These are phyloP conservation scores for Xerocomus cyaneibrunnescens DNA, from an alignment of 1,284 basidiomycete genomes.

Conservation along the genomic window DNA sequence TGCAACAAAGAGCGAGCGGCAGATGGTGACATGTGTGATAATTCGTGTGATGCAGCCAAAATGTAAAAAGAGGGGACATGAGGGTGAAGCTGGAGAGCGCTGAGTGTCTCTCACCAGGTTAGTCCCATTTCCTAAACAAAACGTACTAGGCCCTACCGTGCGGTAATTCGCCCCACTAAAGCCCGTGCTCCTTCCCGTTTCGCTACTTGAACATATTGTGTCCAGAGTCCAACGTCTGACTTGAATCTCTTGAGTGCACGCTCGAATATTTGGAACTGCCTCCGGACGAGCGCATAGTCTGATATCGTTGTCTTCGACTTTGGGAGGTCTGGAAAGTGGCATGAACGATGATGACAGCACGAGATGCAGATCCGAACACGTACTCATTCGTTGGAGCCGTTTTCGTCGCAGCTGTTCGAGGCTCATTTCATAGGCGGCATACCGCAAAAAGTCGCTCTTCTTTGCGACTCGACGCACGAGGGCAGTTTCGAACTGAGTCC, in stretches of 20 bases:
- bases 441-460: slow-evolving; percentile 88
- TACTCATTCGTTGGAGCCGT: slow-evolving; percentile 71
- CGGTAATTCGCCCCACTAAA: slow-evolving; percentile 76
- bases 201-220: slow-evolving; percentile 85
- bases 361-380: slow-evolving; percentile 31
- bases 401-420: slow-evolving; percentile 81
- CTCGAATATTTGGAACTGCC: slow-evolving; percentile 90
- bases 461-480: slow-evolving; percentile 82
- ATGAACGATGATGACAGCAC: slow-evolving; percentile 1
- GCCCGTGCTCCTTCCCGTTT: slow-evolving; percentile 79
- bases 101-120: slow-evolving; percentile 30
- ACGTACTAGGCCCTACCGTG: slow-evolving; percentile 50
- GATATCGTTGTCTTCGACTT: slow-evolving; percentile 65
- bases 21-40: slow-evolving; percentile 75
- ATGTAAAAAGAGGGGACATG: slow-evolving; percentile 80
- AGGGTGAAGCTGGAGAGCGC: slow-evolving; percentile 87
- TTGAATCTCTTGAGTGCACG: slow-evolving; percentile 89
- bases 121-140: slow-evolving; percentile 1
- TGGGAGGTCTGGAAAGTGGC: slow-evolving; percentile 43
- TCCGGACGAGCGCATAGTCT: slow-evolving; percentile 76
- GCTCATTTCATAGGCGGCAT: slow-evolving; percentile 90
- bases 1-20: slow-evolving; percentile 84
- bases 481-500: slow-evolving; percentile 82
- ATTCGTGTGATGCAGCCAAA: slow-evolving; percentile 83
- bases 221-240: slow-evolving; percentile 83